These are phyloP conservation scores for Fusarium burgessii DNA, from an alignment of 2,329 filamentous ascomycete genomes.

Conservation along the genomic window DNA sequence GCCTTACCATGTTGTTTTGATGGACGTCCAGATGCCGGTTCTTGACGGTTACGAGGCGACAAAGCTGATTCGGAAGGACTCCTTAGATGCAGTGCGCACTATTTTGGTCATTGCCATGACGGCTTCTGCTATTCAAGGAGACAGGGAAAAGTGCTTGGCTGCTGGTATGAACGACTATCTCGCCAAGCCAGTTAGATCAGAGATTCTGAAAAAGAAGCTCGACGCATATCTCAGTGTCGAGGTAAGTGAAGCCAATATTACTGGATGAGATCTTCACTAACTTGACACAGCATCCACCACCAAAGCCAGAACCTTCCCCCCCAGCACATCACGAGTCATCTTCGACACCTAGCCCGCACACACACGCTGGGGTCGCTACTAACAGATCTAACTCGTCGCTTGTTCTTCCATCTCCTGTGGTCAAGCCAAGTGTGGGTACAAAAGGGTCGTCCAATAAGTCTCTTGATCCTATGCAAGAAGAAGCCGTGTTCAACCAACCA, in stretches of 20 bases:
- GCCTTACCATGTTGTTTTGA: conserved; percentile 90
- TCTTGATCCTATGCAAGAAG: conserved; percentile 50
- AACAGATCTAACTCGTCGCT: conserved; percentile 24
- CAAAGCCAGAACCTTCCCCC: conserved; percentile 18
- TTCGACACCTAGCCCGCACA: conserved; percentile 14
- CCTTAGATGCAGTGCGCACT: conserved; percentile 79
- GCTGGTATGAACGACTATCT: conserved; percentile 98
- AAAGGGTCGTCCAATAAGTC: conserved; percentile 20
- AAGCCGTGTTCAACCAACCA: conserved; percentile 51
- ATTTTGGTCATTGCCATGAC: conserved; percentile 98
- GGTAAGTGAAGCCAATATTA: conserved; percentile 35
- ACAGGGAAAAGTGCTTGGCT: conserved; percentile 94
- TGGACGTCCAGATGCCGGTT: conserved; percentile 97
- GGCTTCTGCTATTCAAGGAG: conserved; percentile 91
- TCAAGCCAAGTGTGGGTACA: conserved; percentile 7
- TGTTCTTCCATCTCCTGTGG: conserved; percentile 12
- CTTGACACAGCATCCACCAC: conserved; percentile 22
- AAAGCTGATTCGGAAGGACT: conserved; percentile 81
- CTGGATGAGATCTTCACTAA: conserved; percentile 13
- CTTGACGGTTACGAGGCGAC: conserved; percentile 94
- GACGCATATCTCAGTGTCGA: conserved; percentile 64
- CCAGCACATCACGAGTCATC: conserved; percentile 5
- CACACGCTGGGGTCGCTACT: conserved; percentile 9
- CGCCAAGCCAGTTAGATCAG: conserved; percentile 92
- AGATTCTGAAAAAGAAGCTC: conserved; percentile 86